Evolutionary conservation across 148 eudicot species (phyloP).

Genomic region (Diospyros lotus): DNA sequence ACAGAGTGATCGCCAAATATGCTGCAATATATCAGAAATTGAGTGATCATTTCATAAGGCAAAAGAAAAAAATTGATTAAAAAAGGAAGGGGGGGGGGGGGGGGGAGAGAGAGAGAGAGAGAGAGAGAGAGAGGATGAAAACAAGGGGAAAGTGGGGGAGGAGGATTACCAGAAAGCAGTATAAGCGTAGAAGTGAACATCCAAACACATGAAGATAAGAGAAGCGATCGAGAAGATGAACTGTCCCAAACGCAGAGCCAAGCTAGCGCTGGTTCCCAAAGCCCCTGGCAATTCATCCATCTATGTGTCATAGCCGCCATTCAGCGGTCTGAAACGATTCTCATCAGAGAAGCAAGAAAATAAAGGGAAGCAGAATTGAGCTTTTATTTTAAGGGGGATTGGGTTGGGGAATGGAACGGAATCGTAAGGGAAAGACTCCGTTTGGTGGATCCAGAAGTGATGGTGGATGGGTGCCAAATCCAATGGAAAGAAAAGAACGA

Average conservation of each 20-base stretch:
- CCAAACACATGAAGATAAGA: conserved; percentile 82
- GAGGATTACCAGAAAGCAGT: conserved; percentile 48
- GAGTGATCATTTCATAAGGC: background rate
- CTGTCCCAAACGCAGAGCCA: conserved; percentile 68
- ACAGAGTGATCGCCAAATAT: background rate
- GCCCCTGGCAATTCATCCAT: conserved; percentile 74
- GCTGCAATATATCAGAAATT: background rate
- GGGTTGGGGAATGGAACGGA: too few relatives aligned
- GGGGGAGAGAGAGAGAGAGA: background rate
- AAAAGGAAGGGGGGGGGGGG: background rate
- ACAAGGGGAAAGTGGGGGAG: too few relatives aligned
- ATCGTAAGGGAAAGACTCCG: too few relatives aligned
- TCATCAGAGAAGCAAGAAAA: background rate
- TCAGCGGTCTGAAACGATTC: conserved; percentile 7
- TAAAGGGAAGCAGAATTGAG: too few relatives aligned
- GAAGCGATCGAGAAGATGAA: conserved; percentile 59
- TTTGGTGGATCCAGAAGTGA: too few relatives aligned
- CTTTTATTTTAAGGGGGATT: too few relatives aligned
- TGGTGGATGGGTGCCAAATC: too few relatives aligned
- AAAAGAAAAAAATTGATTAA: background rate
- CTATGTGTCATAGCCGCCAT: conserved; percentile 7
- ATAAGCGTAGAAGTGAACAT: conserved; percentile 52
- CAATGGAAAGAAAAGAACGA: too few relatives aligned
- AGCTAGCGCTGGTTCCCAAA: conserved; percentile 73
- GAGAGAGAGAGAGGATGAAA: too few relatives aligned